phyloP scores from a whole-genome alignment of 2,329 filamentous ascomycete genomes.

The Cryphonectria japonica region DNA sequence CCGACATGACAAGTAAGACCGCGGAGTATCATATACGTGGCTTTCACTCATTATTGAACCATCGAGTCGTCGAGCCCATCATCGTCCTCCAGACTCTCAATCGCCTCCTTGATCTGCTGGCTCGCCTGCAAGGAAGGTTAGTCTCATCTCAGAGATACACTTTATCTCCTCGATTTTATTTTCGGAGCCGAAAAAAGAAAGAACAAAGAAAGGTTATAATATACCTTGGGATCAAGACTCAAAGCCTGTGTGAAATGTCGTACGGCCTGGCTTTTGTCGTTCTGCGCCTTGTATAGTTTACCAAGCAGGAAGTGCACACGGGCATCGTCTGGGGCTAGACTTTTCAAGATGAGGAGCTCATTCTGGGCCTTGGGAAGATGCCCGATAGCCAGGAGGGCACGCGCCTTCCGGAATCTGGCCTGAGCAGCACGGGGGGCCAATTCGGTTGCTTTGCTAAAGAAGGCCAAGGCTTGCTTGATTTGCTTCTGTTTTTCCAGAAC shows the following conservation, averaged over 20 bases:
- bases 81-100: constrained; percentile 86
- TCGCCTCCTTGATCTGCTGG: constrained; percentile 93
- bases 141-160: background rate
- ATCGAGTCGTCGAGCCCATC: constrained; percentile 71
- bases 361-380: constrained; percentile 73
- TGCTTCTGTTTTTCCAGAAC: constrained; percentile 90
- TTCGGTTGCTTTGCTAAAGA: constrained; percentile 81
- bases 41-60: constrained; percentile 52
- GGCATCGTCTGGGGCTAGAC: constrained; percentile 90
- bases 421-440: constrained; percentile 80
- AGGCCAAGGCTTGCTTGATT: constrained; percentile 74
- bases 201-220: constrained; percentile 32
- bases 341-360: constrained; percentile 86
- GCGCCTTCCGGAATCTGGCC: constrained; percentile 90
- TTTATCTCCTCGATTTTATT: background rate
- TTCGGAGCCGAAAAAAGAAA: too few species aligned
- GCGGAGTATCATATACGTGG: background rate
- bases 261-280: constrained; percentile 79
- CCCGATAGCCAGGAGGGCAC: constrained; percentile 77
- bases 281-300: constrained; percentile 75
- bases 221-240: constrained; percentile 94
- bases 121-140: constrained; percentile 65
- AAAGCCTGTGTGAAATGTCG: constrained; percentile 92
- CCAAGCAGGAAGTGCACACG: constrained; percentile 96
- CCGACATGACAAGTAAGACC: background rate